A percentile compares a stretch with the other conserved stretches of the same genome.
Evolutionary conservation across 495 filamentous ascomycete genomes (phyloP).

Genomic region (Xylaria scruposa): DNA sequence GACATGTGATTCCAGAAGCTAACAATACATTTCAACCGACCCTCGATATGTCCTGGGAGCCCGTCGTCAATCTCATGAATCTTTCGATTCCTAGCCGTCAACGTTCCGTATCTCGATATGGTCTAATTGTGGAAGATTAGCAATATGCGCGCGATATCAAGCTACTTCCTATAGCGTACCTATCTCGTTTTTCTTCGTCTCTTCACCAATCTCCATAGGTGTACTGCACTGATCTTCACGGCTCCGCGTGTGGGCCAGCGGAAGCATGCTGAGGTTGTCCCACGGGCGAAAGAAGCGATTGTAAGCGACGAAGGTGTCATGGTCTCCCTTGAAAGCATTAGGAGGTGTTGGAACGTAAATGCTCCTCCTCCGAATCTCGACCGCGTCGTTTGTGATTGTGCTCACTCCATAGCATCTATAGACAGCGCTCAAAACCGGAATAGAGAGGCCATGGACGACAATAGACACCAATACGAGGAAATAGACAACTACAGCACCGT

Average conservation of each 20-base stretch:
- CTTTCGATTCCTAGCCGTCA: not conserved
- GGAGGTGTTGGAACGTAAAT: slow-evolving; percentile 57
- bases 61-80: not conserved
- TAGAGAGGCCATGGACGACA: slow-evolving; percentile 63
- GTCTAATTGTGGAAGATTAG: not conserved
- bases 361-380: slow-evolving; percentile 56
- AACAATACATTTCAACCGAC: not conserved
- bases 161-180: slow-evolving; percentile 9
- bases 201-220: slow-evolving; percentile 16
- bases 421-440: slow-evolving; percentile 56
- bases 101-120: not conserved
- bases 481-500: slow-evolving; percentile 53
- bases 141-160: not conserved
- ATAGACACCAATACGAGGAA: slow-evolving; percentile 66
- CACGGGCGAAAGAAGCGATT: slow-evolving; percentile 61
- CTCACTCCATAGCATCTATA: slow-evolving; percentile 54
- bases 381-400: slow-evolving; percentile 59
- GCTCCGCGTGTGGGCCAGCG: slow-evolving; percentile 28
- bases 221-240: slow-evolving; percentile 26
- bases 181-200: slow-evolving; percentile 23
- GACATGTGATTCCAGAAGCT: not conserved
- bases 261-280: slow-evolving; percentile 36
- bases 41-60: not conserved
- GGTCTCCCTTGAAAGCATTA: slow-evolving; percentile 53
- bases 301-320: slow-evolving; percentile 56